Evolutionary conservation across 192 early-diverging fungal genomes (phyloP).

Genomic region (Umbelopsis sp.): DNA sequence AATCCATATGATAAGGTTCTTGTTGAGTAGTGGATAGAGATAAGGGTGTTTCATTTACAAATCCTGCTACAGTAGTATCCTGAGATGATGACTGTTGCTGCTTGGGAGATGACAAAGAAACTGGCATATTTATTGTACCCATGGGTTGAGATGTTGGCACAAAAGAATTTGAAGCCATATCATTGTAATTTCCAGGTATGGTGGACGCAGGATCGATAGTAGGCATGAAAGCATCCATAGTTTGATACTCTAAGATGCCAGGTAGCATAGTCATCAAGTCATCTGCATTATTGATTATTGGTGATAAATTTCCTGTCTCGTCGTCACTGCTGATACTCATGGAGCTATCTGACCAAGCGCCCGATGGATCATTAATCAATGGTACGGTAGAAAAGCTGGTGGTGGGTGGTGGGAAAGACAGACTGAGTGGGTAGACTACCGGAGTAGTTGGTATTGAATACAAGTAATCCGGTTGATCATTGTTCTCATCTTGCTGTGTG

Average conservation of each 20-base stretch:
- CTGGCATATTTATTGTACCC: not conserved
- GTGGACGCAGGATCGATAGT: constrained; percentile 4
- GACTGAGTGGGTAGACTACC: not conserved
- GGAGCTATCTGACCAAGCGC: constrained; percentile 10
- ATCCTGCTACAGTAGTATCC: not conserved
- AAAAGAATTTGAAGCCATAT: not conserved
- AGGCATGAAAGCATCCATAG: constrained; percentile 16
- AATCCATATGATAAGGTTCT: not conserved
- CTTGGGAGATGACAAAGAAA: not conserved
- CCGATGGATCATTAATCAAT: constrained; percentile 3
- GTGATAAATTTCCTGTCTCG: constrained; percentile 1
- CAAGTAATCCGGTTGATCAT: not conserved
- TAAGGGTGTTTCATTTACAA: constrained; percentile 8
- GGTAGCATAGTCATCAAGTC: constrained; percentile 10
- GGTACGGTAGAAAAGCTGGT: not conserved
- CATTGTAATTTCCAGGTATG: not conserved
- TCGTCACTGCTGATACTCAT: constrained; percentile 19
- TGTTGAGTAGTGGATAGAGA: constrained; percentile 2
- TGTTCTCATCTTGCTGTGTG: constrained; percentile 11
- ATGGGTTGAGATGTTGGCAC: constrained; percentile 7
- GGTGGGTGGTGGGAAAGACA: not conserved
- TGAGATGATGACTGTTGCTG: not conserved
- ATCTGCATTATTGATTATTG: constrained; percentile 12
- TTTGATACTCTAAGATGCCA: constrained; percentile 12
- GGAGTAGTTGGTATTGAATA: constrained; percentile 1